These are phyloP conservation scores for Helichrysum umbraculigerum DNA, from an alignment of 129 eudicot species.

Conservation along the genomic window DNA sequence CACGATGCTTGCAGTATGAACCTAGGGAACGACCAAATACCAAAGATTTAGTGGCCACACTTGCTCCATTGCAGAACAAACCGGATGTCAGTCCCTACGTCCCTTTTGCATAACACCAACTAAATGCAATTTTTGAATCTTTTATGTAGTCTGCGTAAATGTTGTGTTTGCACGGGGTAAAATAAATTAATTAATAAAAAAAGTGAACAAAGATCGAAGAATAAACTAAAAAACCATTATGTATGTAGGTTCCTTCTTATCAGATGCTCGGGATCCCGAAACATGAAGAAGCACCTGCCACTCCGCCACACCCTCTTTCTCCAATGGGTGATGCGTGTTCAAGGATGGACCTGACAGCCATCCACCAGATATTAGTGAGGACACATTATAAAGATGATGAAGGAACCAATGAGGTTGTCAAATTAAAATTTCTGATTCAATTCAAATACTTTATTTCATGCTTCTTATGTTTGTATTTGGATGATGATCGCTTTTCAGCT, in stretches of 20 bases:
- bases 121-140: background rate
- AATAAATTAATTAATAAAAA: no score
- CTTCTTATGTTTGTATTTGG: slow-evolving; percentile 5
- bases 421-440: slow-evolving; percentile 1
- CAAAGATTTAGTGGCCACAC: slow-evolving; percentile 66
- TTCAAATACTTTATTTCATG: slow-evolving; percentile 4
- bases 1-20: slow-evolving; percentile 86
- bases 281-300: slow-evolving; percentile 77
- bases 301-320: slow-evolving; percentile 83
- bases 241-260: slow-evolving; percentile 71
- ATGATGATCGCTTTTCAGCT: slow-evolving; percentile 39
- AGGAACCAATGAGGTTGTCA: slow-evolving; percentile 81
- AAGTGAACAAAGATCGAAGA: background rate
- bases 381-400: slow-evolving; percentile 28
- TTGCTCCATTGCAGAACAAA: slow-evolving; percentile 75
- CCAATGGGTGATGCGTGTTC: slow-evolving; percentile 97
- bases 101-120: background rate
- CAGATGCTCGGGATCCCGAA: slow-evolving; percentile 81
- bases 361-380: slow-evolving; percentile 53
- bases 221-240: background rate
- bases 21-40: slow-evolving; percentile 93
- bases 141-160: background rate
- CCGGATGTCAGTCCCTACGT: slow-evolving; percentile 49
- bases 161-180: background rate
- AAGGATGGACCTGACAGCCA: slow-evolving; percentile 80